Percentiles rank a stretch among this genome's conserved stretches.
phyloP scores from a whole-genome alignment of 2,329 filamentous ascomycete genomes.

The Neonectria punicea region DNA sequence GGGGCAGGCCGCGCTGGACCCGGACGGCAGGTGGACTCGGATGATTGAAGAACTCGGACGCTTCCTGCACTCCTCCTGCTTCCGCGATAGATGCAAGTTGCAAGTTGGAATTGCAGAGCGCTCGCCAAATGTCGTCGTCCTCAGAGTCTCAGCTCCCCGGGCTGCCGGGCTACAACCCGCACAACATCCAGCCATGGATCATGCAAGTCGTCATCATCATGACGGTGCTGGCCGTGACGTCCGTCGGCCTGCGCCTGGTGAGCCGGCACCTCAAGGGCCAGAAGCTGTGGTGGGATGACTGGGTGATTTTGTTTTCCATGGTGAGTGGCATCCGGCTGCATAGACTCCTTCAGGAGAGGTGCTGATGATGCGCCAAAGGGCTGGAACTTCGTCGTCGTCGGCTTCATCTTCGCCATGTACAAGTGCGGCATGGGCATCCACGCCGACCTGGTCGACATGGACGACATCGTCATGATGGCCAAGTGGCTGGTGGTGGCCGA shows the following conservation, averaged over 20 bases:
- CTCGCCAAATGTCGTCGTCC: constrained; percentile 23
- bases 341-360: too few relatives aligned
- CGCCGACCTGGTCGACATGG: constrained; percentile 50
- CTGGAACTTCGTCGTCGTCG: constrained; percentile 56
- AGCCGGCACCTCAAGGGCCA: constrained; percentile 56
- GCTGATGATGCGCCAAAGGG: constrained; percentile 33
- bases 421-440: constrained; percentile 59
- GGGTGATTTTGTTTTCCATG: constrained; percentile 60
- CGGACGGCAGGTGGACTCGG: neutral
- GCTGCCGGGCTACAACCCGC: constrained; percentile 33
- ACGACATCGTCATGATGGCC: constrained; percentile 55
- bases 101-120: neutral
- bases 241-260: constrained; percentile 53
- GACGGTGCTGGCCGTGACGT: constrained; percentile 52
- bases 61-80: neutral
- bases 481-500: constrained; percentile 61
- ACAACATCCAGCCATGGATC: constrained; percentile 56
- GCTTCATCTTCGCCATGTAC: constrained; percentile 61
- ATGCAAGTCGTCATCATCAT: constrained; percentile 53
- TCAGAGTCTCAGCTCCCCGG: constrained; percentile 36
- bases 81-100: neutral
- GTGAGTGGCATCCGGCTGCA: constrained; percentile 39
- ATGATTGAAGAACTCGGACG: neutral
- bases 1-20: neutral
- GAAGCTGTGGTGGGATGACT: constrained; percentile 62